A percentile compares a stretch with the other conserved stretches of the same genome.
phyloP scores from a whole-genome alignment of 345 rosid species.

The Sonneratia alba region DNA sequence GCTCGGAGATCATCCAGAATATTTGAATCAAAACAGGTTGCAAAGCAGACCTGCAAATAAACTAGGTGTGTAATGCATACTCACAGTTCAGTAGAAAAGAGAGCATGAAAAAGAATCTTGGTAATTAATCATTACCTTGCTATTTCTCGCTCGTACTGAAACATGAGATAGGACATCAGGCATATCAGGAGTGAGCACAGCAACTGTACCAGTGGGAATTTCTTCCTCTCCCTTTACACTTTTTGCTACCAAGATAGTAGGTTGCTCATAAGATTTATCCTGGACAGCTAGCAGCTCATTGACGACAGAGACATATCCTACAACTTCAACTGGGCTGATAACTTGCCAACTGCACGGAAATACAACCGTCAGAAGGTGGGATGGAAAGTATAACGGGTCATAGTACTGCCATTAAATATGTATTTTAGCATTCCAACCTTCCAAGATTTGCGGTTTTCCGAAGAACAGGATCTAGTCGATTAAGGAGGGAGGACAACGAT shows the following conservation, averaged over 20 bases:
- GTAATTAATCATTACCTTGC: slow-evolving; percentile 52
- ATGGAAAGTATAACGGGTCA: neutral
- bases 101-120: slow-evolving; percentile 10
- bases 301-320: slow-evolving; percentile 74
- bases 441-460: slow-evolving; percentile 90
- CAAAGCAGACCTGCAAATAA: slow-evolving; percentile 82
- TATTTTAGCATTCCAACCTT: slow-evolving; percentile 42
- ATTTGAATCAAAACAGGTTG: slow-evolving; percentile 88
- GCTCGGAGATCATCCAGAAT: slow-evolving; percentile 64
- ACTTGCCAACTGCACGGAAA: slow-evolving; percentile 91
- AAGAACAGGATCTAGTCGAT: slow-evolving; percentile 93
- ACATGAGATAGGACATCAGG: slow-evolving; percentile 99
- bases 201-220: slow-evolving; percentile 95
- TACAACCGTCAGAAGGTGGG: neutral
- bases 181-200: slow-evolving; percentile 96
- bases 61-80: slow-evolving; percentile 8
- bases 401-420: neutral
- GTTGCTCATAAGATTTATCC: slow-evolving; percentile 62
- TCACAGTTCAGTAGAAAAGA: neutral
- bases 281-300: slow-evolving; percentile 82
- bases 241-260: slow-evolving; percentile 84
- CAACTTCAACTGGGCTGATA: slow-evolving; percentile 85
- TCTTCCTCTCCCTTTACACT: slow-evolving; percentile 97
- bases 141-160: slow-evolving; percentile 96
- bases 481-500: slow-evolving; percentile 67